phyloP scores from a whole-genome alignment of 2,329 filamentous ascomycete species.

The Aspergillus phoenicis region DNA sequence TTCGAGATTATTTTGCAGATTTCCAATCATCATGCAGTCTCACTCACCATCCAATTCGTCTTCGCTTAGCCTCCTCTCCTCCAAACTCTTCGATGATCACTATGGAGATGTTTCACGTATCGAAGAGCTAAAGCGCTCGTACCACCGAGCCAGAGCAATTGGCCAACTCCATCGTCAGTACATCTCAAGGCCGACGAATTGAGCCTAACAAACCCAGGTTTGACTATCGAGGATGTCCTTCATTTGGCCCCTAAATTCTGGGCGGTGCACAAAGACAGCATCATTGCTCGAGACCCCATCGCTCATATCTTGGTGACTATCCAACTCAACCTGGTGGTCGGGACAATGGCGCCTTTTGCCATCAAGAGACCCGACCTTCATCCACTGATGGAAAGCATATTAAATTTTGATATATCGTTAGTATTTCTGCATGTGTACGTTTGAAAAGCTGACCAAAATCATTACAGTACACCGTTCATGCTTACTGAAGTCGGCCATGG shows the following conservation, averaged over 20 bases:
- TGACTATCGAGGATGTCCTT: too few species aligned
- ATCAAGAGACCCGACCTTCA: not conserved
- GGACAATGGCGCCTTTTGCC: slow-evolving; percentile 15
- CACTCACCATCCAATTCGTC: too few species aligned
- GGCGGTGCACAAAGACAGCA: slow-evolving; percentile 12
- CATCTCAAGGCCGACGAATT: too few species aligned
- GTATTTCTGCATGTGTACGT: not conserved
- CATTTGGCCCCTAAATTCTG: slow-evolving; percentile 22
- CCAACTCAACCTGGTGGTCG: slow-evolving; percentile 16
- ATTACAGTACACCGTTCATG: slow-evolving; percentile 8
- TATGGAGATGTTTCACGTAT: too few species aligned
- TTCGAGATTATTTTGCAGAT: too few species aligned
- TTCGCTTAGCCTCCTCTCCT: too few species aligned
- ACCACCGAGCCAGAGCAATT: too few species aligned
- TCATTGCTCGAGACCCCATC: slow-evolving; percentile 7
- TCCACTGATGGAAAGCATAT: not conserved
- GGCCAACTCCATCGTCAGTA: too few species aligned
- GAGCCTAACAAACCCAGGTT: too few species aligned
- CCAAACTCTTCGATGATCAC: too few species aligned
- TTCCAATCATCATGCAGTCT: too few species aligned
- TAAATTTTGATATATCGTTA: slow-evolving; percentile 4
- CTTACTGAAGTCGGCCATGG: slow-evolving; percentile 20
- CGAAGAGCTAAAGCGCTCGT: too few species aligned
- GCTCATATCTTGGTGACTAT: slow-evolving; percentile 13
- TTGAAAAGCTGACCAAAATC: not conserved